Base-by-base conservation (phyloP, 805 yeast genomes). In the Ogataea naganishii region DNA sequence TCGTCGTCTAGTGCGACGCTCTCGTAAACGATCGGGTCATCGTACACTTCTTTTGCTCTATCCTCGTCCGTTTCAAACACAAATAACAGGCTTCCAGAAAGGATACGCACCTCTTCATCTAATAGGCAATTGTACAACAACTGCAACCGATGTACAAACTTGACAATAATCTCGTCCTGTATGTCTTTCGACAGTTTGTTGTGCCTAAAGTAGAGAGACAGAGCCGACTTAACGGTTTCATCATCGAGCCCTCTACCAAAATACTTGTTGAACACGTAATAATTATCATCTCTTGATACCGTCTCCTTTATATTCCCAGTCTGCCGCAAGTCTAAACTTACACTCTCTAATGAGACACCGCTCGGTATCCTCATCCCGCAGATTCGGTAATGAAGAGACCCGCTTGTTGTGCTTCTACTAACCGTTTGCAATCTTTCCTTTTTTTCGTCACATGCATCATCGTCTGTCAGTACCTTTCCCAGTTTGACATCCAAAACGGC, bases 401-500 rank as follows among this genome's bases (percentile, higher is more conserved):
- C 95, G 26, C 92, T 79, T 0, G 97, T 89, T 1, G 97, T 89
- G 0, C 58, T 34, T 2, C 56, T 47, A 26, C 92, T 69, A 0
- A 92, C 96, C 16, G 63, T 54, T 18, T 54, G 58, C 45, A 89
- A 56, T 24, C 97, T 52, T 29, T 54, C 55, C 11, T 54, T 62
- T 45, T 92, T 89, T 18, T 74, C 95, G 0, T 40, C 47, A 3
- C 69, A 37, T 1, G 83, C 74, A 10, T 45, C 41, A 5, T 65
- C 72, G 51, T 89, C 97, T 43, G 79, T 74, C 21, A 89, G 56
- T 7, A 65, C 47, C 5, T 73, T 53, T 0, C 98, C 98, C 4
- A 89, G 60, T 49, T 89, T 89, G 27, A 89, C 71, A 50, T 89
- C 98, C 38, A 89, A 45, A 2, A 92, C 66, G 32, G 80, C 70